Evolutionary conservation across 495 filamentous ascomycete genomes (phyloP).

Genomic region (Talaromyces thailandensis): DNA sequence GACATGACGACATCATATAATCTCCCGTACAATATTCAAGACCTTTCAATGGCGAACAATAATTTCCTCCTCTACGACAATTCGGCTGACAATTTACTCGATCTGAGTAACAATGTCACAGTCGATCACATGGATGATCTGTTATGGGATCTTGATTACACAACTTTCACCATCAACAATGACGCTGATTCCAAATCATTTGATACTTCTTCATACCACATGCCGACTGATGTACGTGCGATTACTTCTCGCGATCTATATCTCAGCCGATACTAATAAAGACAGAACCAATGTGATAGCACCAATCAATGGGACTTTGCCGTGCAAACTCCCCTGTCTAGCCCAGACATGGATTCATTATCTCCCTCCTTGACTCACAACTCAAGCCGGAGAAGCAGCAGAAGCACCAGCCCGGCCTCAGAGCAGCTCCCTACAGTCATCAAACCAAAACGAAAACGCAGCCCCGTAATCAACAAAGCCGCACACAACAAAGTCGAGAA

Average conservation of each 20-base stretch:
- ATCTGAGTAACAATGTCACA: background rate
- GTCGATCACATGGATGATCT: background rate
- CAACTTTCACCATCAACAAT: background rate
- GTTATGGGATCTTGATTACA: constrained; percentile 1
- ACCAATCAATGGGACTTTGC: background rate
- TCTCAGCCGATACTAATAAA: background rate
- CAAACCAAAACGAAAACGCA: background rate
- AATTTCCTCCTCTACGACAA: constrained; percentile 3
- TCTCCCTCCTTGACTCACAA: background rate
- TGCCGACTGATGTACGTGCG: background rate
- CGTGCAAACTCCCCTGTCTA: background rate
- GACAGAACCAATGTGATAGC: background rate
- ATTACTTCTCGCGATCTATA: background rate
- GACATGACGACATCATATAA: background rate
- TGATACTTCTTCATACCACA: background rate
- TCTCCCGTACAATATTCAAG: background rate
- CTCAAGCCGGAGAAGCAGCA: background rate
- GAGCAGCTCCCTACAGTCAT: background rate
- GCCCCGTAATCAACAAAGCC: background rate
- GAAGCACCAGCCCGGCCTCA: background rate
- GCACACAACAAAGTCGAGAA: constrained; percentile 8
- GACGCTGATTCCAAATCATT: background rate
- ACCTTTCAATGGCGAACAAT: background rate
- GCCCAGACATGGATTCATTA: background rate
- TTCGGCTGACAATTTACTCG: background rate